Evolutionary conservation across 192 early-diverging fungal species (phyloP).

Genomic region (Linnemannia exigua): DNA sequence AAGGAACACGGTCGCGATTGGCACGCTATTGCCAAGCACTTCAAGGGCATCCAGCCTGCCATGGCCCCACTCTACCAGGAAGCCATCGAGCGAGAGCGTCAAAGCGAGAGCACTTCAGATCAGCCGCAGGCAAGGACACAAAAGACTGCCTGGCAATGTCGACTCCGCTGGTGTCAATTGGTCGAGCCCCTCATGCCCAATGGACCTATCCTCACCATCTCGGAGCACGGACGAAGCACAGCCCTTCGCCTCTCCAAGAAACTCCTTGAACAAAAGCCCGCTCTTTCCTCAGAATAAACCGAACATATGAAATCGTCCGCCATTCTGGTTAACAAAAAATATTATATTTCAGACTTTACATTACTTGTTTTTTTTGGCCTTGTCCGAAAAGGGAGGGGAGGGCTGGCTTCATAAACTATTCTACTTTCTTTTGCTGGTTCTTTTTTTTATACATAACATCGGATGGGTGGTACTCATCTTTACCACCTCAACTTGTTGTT

Average conservation of each 20-base stretch:
- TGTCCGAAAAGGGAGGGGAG: neutral
- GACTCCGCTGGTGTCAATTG: slow-evolving; percentile 43
- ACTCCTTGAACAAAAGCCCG: neutral
- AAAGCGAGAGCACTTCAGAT: neutral
- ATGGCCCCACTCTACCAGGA: slow-evolving; percentile 21
- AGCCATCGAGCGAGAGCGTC: neutral
- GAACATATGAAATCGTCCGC: too few relatives aligned
- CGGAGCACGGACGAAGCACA: neutral
- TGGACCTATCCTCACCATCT: neutral
- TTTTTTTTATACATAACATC: neutral
- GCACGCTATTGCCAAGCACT: slow-evolving; percentile 33
- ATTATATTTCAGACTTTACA: neutral
- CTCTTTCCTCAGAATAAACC: neutral
- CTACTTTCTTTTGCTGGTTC: neutral
- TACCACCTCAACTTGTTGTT: slow-evolving; percentile 33
- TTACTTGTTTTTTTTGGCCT: slow-evolving; percentile 6
- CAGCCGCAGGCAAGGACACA: slow-evolving; percentile 10
- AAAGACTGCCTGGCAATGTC: slow-evolving; percentile 45
- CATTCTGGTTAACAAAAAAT: slow-evolving; percentile 6
- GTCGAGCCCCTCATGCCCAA: slow-evolving; percentile 46
- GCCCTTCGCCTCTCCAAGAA: slow-evolving; percentile 27
- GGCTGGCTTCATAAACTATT: neutral
- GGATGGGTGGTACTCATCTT: neutral
- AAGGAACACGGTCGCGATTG: slow-evolving; percentile 28
- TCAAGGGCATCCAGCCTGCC: slow-evolving; percentile 33